Base-by-base conservation (phyloP, 345 rosid species). In the Fremontodendron californicum region DNA sequence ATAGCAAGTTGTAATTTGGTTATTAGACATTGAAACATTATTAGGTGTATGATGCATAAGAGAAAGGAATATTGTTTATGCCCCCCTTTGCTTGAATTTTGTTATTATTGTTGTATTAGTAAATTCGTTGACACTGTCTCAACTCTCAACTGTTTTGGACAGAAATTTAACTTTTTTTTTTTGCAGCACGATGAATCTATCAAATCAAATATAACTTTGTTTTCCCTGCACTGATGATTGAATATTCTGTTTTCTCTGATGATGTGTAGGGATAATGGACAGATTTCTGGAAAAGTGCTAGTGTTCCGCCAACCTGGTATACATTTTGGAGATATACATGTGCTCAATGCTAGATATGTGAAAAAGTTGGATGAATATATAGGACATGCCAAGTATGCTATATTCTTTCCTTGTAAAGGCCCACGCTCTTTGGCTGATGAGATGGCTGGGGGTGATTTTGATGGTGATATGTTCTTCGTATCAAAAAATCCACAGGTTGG, bases 291-390 rank as follows among this genome's bases (percentile, higher is more conserved):
- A 49, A 76, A 87, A 58, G 97, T 94, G 4, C 62, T 94, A 69
- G 98, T 94, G 63, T 94, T 89, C 74, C 84, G 93, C 11, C 81
- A 93, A 78, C 98, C 98, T 46, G 99, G 99, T 58, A 8, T 88
- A 46, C 98, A 94, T 81, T 87, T 93, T 29, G 98, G 99, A 48
- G 99, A 94, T 84, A 79, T 93, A 76, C 99, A 91, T 78, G 48
- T 91, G 0, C 74, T 93, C 0, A 87, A 80, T 43, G 98, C 98
- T 39, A 89, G 62, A 23, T 90, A 89, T 78, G 87, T 90, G 67
- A 55, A 85, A 77, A 84, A 78, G n/a, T 51, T 94, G 62, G 85
- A 89, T 43, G 84, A 85, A 42, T 84, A 46, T 78, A 88, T 87
- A 0, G 99, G 98, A 45, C 87, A 85, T 75, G 85, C 97, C n/a